Conservation (phyloP, 1,284 basidiomycete species). For the Malassezia sp. region DNA sequence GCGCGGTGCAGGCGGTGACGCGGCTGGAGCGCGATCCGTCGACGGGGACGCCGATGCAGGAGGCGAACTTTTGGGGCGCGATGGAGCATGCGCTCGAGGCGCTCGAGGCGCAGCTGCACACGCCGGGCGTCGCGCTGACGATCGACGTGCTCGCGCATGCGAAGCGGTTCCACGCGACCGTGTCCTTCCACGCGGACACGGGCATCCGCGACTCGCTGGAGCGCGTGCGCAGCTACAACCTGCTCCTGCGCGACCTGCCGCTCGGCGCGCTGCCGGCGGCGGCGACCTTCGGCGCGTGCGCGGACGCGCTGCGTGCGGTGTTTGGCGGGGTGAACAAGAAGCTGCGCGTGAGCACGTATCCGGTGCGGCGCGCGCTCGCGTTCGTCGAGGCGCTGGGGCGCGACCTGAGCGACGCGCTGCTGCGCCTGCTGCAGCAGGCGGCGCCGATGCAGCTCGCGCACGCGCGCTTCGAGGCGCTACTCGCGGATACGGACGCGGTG, state of each 20-base stretch:
- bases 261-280: constrained; percentile 89
- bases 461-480: constrained; percentile 76
- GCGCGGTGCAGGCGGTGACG: constrained; percentile 90
- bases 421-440: constrained; percentile 78
- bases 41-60: constrained; percentile 89
- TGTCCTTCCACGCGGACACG: constrained; percentile 94
- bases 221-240: constrained; percentile 59
- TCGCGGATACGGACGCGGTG: constrained; percentile 65
- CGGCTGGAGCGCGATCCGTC: constrained; percentile 81
- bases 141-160: constrained; percentile 91
- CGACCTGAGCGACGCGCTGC: constrained; percentile 88
- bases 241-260: constrained; percentile 97
- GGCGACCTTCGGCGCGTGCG: constrained; percentile 85
- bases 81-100: constrained; percentile 84
- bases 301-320: constrained; percentile 73
- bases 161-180: constrained; percentile 91
- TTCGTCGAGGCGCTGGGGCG: constrained; percentile 94
- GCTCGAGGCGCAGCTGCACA: constrained; percentile 79
- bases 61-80: constrained; percentile 97
- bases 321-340: constrained; percentile 93
- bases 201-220: constrained; percentile 61
- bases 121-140: constrained; percentile 79
- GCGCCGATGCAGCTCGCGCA: constrained; percentile 88
- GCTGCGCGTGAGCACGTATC: constrained; percentile 68
- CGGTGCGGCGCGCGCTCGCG: constrained; percentile 82